These are phyloP conservation scores for Postia placenta DNA, from an alignment of 768 basidiomycete genomes.

Conservation along the genomic window DNA sequence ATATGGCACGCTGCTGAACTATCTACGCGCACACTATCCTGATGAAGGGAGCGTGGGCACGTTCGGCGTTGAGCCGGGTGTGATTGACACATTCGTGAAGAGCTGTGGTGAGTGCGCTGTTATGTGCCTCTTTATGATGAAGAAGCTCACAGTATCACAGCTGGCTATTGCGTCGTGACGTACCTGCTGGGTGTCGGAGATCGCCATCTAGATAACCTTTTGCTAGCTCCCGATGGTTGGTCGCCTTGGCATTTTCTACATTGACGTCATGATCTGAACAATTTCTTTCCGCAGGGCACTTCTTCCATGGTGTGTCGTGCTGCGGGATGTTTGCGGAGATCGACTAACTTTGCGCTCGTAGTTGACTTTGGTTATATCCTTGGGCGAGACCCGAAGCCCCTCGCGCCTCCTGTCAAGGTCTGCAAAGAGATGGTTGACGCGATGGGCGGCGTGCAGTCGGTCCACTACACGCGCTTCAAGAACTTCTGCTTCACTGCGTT, in stretches of 20 bases:
- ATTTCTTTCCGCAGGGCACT: constrained; percentile 71
- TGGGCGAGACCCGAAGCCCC: constrained; percentile 95
- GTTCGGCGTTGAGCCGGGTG: constrained; percentile 88
- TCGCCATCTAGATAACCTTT: constrained; percentile 91
- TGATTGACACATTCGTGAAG: constrained; percentile 93
- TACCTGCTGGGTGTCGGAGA: constrained; percentile 96
- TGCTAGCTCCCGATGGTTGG: constrained; percentile 86
- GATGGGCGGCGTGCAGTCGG: constrained; percentile 95
- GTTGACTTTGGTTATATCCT: constrained; percentile 99
- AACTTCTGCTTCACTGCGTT: constrained; percentile 98
- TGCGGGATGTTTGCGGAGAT: not conserved
- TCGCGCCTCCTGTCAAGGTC: constrained; percentile 96
- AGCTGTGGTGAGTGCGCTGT: constrained; percentile 76
- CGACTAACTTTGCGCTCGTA: constrained; percentile 25
- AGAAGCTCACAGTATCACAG: constrained; percentile 39
- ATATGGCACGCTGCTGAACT: constrained; percentile 81
- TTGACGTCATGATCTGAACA: no score
- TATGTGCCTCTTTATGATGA: not conserved
- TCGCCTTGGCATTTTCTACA: no score
- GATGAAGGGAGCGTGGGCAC: constrained; percentile 95
- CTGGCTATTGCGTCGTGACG: constrained; percentile 96
- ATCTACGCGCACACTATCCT: constrained; percentile 78
- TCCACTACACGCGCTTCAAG: constrained; percentile 96
- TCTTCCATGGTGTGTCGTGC: constrained; percentile 77
- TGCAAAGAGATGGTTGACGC: constrained; percentile 99